A percentile compares a stretch with the other conserved stretches of the same genome.
These are phyloP conservation scores for Canna indica DNA, from an alignment of 176 grass and related monocot genomes.

Conservation along the genomic window DNA sequence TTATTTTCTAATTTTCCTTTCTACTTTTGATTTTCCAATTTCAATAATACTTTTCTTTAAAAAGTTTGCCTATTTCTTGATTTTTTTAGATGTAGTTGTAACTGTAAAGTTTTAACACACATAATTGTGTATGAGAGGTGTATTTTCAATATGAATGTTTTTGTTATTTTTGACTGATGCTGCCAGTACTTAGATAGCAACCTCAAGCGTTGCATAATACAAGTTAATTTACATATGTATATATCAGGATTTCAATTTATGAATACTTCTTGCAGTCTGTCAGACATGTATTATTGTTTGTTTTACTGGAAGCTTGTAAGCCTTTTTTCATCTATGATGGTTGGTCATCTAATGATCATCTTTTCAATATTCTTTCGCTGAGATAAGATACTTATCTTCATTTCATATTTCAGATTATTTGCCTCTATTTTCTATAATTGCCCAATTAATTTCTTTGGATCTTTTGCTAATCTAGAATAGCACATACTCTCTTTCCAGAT, in stretches of 20 bases:
- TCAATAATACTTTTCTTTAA: too few relatives aligned
- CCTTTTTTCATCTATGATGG: background rate
- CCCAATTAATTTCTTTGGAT: background rate
- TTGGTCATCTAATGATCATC: background rate
- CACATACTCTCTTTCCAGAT: slow-evolving; percentile 32
- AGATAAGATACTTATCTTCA: background rate
- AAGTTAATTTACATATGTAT: background rate
- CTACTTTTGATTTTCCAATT: too few relatives aligned
- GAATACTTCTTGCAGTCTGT: too few relatives aligned
- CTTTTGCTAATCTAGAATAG: slow-evolving; percentile 11
- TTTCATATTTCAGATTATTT: background rate
- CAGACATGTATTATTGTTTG: too few relatives aligned
- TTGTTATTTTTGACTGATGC: too few relatives aligned
- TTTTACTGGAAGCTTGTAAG: background rate
- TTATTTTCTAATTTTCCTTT: too few relatives aligned
- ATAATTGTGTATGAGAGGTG: too few relatives aligned
- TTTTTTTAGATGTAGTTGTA: too few relatives aligned
- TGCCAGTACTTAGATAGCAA: too few relatives aligned
- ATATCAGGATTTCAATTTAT: background rate
- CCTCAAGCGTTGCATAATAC: background rate
- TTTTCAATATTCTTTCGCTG: background rate
- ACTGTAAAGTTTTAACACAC: too few relatives aligned
- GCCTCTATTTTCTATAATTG: background rate
- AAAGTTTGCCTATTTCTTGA: too few relatives aligned
- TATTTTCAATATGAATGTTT: background rate